These are phyloP conservation scores for Symbiodinium pilosum DNA, from an alignment of 73 alveolate genomes.

Conservation along the genomic window DNA sequence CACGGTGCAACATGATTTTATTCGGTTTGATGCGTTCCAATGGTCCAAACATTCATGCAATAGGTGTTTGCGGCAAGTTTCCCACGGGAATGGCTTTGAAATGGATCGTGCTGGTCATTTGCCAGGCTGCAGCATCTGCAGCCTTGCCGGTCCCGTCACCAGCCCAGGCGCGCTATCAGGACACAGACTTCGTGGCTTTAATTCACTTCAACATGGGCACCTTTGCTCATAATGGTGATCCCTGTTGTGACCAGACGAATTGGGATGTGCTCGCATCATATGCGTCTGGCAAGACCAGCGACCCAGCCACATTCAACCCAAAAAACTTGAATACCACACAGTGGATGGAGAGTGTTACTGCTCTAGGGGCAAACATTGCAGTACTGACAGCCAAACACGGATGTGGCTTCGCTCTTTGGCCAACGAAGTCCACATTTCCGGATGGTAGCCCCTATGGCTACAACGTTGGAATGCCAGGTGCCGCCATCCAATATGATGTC, in stretches of 20 bases:
- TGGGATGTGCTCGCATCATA: slow-evolving; percentile 46
- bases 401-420: slow-evolving; percentile 80
- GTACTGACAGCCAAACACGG: slow-evolving; percentile 85
- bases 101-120: neutral
- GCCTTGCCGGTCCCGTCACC: slow-evolving; percentile 17
- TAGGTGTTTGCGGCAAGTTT: no score
- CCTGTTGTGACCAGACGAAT: slow-evolving; percentile 38
- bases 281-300: slow-evolving; percentile 77
- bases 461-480: slow-evolving; percentile 53
- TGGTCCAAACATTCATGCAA: no score
- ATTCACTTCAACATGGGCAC: slow-evolving; percentile 68
- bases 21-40: no score
- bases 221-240: slow-evolving; percentile 62
- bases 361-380: slow-evolving; percentile 59
- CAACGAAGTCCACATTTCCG: slow-evolving; percentile 12
- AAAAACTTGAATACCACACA: slow-evolving; percentile 57
- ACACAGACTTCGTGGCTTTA: slow-evolving; percentile 70
- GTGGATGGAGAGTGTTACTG: slow-evolving; percentile 56
- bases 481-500: slow-evolving; percentile 36
- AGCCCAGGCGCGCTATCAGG: slow-evolving; percentile 51
- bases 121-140: neutral
- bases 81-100: no score
- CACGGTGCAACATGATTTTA: no score
- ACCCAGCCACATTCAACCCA: slow-evolving; percentile 51
- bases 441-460: slow-evolving; percentile 76